Conservation (phyloP, 768 basidiomycete genomes). For the Asterophora parasitica region DNA sequence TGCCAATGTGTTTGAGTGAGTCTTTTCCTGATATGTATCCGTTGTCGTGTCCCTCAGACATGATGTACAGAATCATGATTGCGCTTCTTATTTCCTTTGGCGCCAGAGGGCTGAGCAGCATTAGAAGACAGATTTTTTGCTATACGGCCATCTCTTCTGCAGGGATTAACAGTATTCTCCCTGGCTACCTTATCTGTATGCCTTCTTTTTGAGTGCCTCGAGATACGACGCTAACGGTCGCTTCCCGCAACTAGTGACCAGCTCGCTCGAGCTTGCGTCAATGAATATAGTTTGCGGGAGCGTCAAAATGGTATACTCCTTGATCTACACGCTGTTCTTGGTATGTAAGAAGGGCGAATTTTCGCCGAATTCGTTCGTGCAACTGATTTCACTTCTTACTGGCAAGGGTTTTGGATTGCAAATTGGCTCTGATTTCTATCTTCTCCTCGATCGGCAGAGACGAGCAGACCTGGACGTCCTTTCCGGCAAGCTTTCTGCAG, state of each 20-base stretch:
- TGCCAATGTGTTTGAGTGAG: constrained; percentile 90
- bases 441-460: constrained; percentile 58
- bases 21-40: constrained; percentile 9
- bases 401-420: constrained; percentile 78
- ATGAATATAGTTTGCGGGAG: constrained; percentile 83
- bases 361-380: neutral
- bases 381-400: neutral
- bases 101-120: constrained; percentile 79
- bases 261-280: constrained; percentile 78
- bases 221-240: constrained; percentile 5
- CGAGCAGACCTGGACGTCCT: constrained; percentile 50
- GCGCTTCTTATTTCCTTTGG: constrained; percentile 77
- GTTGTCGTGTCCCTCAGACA: constrained; percentile 8
- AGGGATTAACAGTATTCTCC: constrained; percentile 82
- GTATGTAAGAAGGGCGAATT: constrained; percentile 23
- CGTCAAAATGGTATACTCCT: constrained; percentile 83
- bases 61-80: constrained; percentile 62
- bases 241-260: constrained; percentile 48
- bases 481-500: constrained; percentile 44
- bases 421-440: constrained; percentile 77
- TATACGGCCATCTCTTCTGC: constrained; percentile 89
- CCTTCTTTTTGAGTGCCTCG: constrained; percentile 6
- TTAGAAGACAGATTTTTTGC: constrained; percentile 78
- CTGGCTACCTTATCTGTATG: constrained; percentile 79
- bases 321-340: constrained; percentile 81